Evolutionary conservation across 2,329 filamentous ascomycete species (phyloP).

Genomic region (Geosmithia putterillii): DNA sequence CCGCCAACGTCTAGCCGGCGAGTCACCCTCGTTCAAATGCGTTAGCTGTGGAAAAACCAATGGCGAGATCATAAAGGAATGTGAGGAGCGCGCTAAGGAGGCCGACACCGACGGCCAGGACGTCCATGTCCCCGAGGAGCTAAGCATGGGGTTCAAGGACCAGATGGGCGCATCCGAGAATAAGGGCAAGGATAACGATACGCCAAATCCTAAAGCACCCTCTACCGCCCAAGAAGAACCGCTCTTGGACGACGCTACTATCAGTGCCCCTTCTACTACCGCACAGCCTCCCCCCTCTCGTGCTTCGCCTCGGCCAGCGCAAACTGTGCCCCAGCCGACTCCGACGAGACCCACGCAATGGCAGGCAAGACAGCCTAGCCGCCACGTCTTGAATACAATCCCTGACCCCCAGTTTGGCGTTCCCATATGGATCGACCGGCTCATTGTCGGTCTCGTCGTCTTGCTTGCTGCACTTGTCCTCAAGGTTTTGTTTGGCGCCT

Average conservation of each 20-base stretch:
- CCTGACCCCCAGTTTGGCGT: constrained; percentile 27
- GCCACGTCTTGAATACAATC: neutral
- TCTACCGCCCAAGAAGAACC: neutral
- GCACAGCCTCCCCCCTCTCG: constrained; percentile 2
- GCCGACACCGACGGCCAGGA: constrained; percentile 20
- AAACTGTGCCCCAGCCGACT: constrained; percentile 1
- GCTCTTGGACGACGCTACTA: constrained; percentile 4
- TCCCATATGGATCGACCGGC: constrained; percentile 67
- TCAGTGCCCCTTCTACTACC: constrained; percentile 4
- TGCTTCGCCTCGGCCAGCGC: neutral
- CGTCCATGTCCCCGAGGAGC: constrained; percentile 38
- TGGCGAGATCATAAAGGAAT: constrained; percentile 59
- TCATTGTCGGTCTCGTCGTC: constrained; percentile 62
- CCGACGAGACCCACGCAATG: neutral
- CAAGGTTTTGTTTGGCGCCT: constrained; percentile 32
- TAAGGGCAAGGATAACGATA: constrained; percentile 16
- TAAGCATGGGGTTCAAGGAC: constrained; percentile 61
- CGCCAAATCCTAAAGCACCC: neutral
- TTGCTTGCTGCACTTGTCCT: constrained; percentile 59
- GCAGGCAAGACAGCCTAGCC: neutral
- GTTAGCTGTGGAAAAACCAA: constrained; percentile 58
- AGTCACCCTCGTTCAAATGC: constrained; percentile 58
- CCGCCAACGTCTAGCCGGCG: constrained; percentile 54
- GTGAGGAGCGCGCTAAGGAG: constrained; percentile 42
- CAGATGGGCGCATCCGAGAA: constrained; percentile 38